Base-by-base conservation (phyloP, 2,329 filamentous ascomycete genomes). In the Cordyceps cicadae region DNA sequence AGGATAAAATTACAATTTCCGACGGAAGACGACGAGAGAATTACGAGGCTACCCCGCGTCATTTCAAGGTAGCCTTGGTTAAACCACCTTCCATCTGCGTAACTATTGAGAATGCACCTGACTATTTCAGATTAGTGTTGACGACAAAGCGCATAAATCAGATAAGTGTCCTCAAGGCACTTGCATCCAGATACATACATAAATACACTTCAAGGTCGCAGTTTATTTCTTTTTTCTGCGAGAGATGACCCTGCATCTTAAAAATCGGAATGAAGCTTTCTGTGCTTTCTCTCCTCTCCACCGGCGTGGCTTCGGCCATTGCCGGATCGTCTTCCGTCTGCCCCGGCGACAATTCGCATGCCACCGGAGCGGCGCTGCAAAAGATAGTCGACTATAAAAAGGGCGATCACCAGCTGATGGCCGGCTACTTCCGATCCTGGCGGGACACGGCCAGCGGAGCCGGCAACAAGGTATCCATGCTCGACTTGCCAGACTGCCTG, bases 311-410 rank as follows among this genome's bases (percentile, higher is more conserved):
- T 19, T 50, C 34, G 9, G 59, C 51, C 32, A n/a, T 41, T 3
- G 59, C 59, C 21, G 34, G 41, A 12, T 61, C 59, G 3, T 29
- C 59, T n/a, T 61, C 59, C 6, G 59, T 56, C 32, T 61, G 59
- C 59, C 52, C 59, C 21, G 24, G 45, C 17, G 52, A 61, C 52
- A 61, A 61, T 52, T 41, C 52, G 5, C 59, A 61, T 15, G 6
- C 59, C 29, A 41, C 59, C 4, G 59, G 59, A 4, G 59, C 29
- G 3, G 52, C 43, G 2, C 52, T 61, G 14, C 51, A 61, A 37
- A 61, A 56, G 34, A 61, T 61, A 39, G 0, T 61, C 32, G 52
- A 61, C 21, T 61, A 61, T 43, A 61, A 61, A 53, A 61, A 61
- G 43, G 37, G 51, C 2, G 34, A 50, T n/a, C 59, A 61, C 34